These are phyloP conservation scores for Colletotrichum sp. DNA, from an alignment of 2,329 filamentous ascomycete species.

Conservation along the genomic window DNA sequence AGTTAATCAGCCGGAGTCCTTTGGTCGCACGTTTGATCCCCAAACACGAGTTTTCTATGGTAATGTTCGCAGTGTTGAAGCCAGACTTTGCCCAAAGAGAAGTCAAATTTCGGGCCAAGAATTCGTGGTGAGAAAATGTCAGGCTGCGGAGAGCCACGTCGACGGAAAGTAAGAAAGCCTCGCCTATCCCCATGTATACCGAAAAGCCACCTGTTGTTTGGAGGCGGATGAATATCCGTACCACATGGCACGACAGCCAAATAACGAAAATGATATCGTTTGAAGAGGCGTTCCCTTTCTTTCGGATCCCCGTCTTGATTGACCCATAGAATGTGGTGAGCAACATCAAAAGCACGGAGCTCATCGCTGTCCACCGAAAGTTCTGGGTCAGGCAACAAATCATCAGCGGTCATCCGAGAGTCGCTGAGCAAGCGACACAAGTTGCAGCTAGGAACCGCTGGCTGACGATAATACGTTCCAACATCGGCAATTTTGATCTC, in stretches of 20 bases:
- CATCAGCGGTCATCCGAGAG: neutral
- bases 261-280: neutral
- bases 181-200: fast-evolving
- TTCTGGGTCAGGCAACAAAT: too few species aligned
- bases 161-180: fast-evolving
- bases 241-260: neutral
- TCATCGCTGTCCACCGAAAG: neutral
- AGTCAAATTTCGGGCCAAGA: neutral
- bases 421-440: neutral
- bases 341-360: neutral
- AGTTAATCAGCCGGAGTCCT: neutral
- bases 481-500: neutral
- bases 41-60: fast-evolving
- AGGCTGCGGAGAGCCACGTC: neutral
- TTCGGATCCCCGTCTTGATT: neutral
- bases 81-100: neutral
- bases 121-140: fast-evolving
- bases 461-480: neutral
- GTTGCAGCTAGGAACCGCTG: neutral
- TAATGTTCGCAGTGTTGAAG: fast-evolving
- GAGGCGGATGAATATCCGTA: too few species aligned
- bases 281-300: neutral
- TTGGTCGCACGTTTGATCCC: neutral
- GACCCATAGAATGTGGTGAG: neutral
- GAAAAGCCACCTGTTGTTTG: too few species aligned